Percentiles rank a stretch among this genome's conserved stretches.
Evolutionary conservation across 2,329 filamentous ascomycete genomes (phyloP).

Genomic region (Amauroascus niger): DNA sequence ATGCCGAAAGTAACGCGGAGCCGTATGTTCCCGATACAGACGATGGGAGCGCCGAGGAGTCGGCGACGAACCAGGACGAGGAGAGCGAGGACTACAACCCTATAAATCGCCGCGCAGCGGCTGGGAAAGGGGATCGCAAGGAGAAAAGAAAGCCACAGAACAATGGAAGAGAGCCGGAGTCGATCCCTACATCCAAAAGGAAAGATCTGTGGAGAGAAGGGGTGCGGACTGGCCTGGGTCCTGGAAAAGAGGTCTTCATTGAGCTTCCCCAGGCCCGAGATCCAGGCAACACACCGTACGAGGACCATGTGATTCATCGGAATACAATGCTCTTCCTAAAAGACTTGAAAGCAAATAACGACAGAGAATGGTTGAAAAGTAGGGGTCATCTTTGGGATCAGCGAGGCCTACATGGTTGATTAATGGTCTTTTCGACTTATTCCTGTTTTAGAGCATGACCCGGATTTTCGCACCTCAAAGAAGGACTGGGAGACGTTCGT

Average conservation of each 20-base stretch:
- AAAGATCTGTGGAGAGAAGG: conserved; percentile 49
- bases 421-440: background rate
- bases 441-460: conserved; percentile 57
- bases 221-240: conserved; percentile 46
- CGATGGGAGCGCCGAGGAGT: conserved; percentile 11
- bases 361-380: conserved; percentile 56
- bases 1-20: conserved; percentile 1
- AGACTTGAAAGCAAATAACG: conserved; percentile 52
- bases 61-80: conserved; percentile 34
- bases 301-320: conserved; percentile 50
- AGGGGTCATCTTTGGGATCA: conserved; percentile 17
- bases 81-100: conserved; percentile 25
- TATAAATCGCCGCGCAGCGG: background rate
- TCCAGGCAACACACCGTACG: conserved; percentile 49
- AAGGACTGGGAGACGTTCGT: conserved; percentile 77
- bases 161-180: conserved; percentile 16
- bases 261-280: conserved; percentile 54
- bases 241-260: conserved; percentile 53
- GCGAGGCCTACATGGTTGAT: background rate
- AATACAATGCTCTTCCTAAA: conserved; percentile 54
- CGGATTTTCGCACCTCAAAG: conserved; percentile 65
- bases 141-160: conserved; percentile 47
- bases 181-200: conserved; percentile 25
- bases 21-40: conserved; percentile 1
- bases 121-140: conserved; percentile 17